Percentiles rank a stretch among this genome's conserved stretches.
These are phyloP conservation scores for Podaxis sp. DNA, from an alignment of 768 basidiomycete species.

Conservation along the genomic window DNA sequence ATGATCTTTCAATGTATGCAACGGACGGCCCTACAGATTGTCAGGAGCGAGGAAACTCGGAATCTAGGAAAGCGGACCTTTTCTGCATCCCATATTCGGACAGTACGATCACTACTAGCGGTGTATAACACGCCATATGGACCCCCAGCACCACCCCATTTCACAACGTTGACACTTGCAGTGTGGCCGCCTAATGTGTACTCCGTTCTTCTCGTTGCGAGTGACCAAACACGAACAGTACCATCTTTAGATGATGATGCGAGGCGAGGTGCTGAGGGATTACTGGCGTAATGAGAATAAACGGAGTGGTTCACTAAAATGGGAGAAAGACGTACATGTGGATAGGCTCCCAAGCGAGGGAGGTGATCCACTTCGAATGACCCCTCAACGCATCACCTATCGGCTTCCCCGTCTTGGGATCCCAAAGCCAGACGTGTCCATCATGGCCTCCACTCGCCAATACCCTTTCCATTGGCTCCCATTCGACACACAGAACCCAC, in stretches of 20 bases:
- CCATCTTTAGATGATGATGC: constrained; percentile 97
- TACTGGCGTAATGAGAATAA: constrained; percentile 44
- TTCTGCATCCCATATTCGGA: constrained; percentile 90
- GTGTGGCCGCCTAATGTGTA: constrained; percentile 92
- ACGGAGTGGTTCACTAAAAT: not conserved
- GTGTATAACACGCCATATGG: constrained; percentile 83
- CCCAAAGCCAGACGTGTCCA: constrained; percentile 89
- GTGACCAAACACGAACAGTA: constrained; percentile 94
- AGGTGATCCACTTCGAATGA: constrained; percentile 96
- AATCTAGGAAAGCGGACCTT: constrained; percentile 42
- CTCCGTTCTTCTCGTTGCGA: constrained; percentile 65
- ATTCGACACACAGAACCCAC: constrained; percentile 97
- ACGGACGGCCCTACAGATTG: constrained; percentile 64
- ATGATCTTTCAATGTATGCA: constrained; percentile 89
- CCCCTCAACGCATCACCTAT: constrained; percentile 89
- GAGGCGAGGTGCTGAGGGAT: constrained; percentile 73
- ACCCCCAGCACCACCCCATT: constrained; percentile 83
- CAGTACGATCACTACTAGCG: constrained; percentile 91
- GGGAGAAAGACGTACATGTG: constrained; percentile 63
- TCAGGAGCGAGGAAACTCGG: not conserved
- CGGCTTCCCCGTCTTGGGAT: constrained; percentile 87
- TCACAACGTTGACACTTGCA: constrained; percentile 91
- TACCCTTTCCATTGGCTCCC: constrained; percentile 91
- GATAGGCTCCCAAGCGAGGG: constrained; percentile 93
- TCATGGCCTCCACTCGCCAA: constrained; percentile 95